Base-by-base conservation (phyloP, 371 early-diverging fungal species). In the Mortierella sp. region DNA sequence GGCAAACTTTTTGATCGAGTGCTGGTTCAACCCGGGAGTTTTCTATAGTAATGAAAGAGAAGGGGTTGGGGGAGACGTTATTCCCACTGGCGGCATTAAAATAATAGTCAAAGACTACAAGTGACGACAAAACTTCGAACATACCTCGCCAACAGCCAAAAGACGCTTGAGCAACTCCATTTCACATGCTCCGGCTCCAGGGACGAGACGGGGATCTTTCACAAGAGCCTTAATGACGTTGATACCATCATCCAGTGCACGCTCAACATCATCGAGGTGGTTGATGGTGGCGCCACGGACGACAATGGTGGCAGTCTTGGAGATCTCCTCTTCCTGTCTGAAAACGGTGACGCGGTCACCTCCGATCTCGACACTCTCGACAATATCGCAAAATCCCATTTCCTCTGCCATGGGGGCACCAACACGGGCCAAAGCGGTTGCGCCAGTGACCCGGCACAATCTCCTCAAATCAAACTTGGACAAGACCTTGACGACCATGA, bases 271-370 rank as follows among this genome's bases (percentile, higher is more conserved):
- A 82, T 99, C 99, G 88, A 99, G 91, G 79, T 95, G 91, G 91
- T 99, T 99, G 88, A 95, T 95, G n/a, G 99, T 99, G 9, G 97
- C 98, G 74, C 99, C 99, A 83, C 99, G 96, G 59, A 99, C 91
- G 40, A 99, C 97, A 85, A 99, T 96, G 24, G 99, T 99, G 51
- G 97, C 96, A 44, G 98, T 97, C 87, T 94, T 96, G 46, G 95
- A 93, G 72, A 88, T 88, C 79, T 94, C 95, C 71, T 90, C 91
- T 72, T 96, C 96, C 90, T 98, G 98, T 82, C 98, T 93, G 93
- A 98, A 97, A 19, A 98, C 96, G 31, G 98, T 98, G 77, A 98
- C 98, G 74, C 98, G 94, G 89, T 99, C 98, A 87, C 96, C 94
- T 79, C 99, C 99, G 86, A 99, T 98, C 89, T 99, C 99, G 69